Evolutionary conservation across 768 basidiomycete species (phyloP).

Genomic region (Tubosaeta sp.): DNA sequence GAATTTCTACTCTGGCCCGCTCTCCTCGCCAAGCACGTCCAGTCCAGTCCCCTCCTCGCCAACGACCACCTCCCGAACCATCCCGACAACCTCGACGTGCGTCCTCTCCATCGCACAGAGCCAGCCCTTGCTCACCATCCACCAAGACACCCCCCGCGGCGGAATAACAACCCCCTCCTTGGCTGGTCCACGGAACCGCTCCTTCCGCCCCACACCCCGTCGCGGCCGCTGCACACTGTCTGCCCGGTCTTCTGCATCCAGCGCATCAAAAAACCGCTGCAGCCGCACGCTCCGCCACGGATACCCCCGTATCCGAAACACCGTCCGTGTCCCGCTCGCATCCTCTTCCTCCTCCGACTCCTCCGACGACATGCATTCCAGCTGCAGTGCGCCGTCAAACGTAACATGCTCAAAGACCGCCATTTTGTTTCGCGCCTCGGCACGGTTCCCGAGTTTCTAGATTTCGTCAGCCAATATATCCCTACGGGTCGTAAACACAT

Average conservation of each 20-base stretch:
- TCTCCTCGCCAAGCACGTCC: conserved; percentile 54
- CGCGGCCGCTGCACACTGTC: conserved; percentile 48
- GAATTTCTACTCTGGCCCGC: conserved; percentile 32
- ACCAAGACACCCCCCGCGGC: conserved; percentile 57
- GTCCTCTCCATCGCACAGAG: conserved; percentile 35
- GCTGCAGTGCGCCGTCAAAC: conserved; percentile 67
- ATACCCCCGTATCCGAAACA: conserved; percentile 54
- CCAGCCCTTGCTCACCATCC: conserved; percentile 79
- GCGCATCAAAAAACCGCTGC: conserved; percentile 51
- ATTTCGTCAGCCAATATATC: neutral
- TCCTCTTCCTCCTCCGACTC: conserved; percentile 59
- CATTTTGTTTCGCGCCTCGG: conserved; percentile 52
- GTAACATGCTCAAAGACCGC: conserved; percentile 53
- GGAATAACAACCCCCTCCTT: conserved; percentile 60
- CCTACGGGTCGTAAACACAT: conserved; percentile 16
- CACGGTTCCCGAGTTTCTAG: conserved; percentile 63
- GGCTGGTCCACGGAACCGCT: conserved; percentile 47
- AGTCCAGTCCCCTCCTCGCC: conserved; percentile 22
- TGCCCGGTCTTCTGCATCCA: conserved; percentile 54
- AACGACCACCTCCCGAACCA: conserved; percentile 41
- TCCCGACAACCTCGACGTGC: conserved; percentile 45
- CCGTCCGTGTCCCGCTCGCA: conserved; percentile 25
- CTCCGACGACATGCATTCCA: conserved; percentile 80
- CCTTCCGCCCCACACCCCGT: conserved; percentile 53
- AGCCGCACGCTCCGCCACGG: conserved; percentile 68